Evolutionary conservation across 306 rosid genomes (phyloP).

Genomic region (Malus domestica): DNA sequence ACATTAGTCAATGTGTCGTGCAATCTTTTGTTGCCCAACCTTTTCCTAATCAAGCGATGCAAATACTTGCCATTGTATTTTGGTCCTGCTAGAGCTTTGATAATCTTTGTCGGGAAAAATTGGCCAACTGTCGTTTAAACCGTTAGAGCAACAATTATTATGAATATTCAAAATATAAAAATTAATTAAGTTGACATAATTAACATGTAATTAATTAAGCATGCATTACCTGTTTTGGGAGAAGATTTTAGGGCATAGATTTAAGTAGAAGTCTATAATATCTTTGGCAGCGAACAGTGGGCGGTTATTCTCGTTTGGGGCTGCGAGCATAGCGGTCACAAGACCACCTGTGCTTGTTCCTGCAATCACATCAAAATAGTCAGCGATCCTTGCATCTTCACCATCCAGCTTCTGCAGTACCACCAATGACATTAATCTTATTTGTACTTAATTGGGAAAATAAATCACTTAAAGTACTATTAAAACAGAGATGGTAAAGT

Average conservation of each 20-base stretch:
- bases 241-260: conserved; percentile 45
- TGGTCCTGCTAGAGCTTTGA: conserved; percentile 30
- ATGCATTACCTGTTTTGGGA: conserved; percentile 16
- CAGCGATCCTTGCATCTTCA: conserved; percentile 55
- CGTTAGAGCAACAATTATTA: not conserved
- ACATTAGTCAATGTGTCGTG: conserved; percentile 41
- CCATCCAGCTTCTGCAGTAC: conserved; percentile 51
- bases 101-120: not conserved
- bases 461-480: too few species aligned
- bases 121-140: not conserved
- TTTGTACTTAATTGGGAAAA: too few species aligned
- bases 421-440: not conserved
- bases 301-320: conserved; percentile 43
- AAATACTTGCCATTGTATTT: conserved; percentile 48
- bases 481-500: too few species aligned
- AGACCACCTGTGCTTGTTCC: conserved; percentile 76
- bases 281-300: conserved; percentile 56
- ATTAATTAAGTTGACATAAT: not conserved
- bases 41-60: conserved; percentile 18
- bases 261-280: conserved; percentile 42
- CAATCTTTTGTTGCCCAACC: conserved; percentile 22
- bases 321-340: conserved; percentile 48
- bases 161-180: too few species aligned
- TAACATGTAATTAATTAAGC: not conserved
- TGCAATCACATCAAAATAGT: conserved; percentile 58